These are phyloP conservation scores for Phycomyces blakesleeanus DNA, from an alignment of 192 early-diverging fungal genomes.

Conservation along the genomic window DNA sequence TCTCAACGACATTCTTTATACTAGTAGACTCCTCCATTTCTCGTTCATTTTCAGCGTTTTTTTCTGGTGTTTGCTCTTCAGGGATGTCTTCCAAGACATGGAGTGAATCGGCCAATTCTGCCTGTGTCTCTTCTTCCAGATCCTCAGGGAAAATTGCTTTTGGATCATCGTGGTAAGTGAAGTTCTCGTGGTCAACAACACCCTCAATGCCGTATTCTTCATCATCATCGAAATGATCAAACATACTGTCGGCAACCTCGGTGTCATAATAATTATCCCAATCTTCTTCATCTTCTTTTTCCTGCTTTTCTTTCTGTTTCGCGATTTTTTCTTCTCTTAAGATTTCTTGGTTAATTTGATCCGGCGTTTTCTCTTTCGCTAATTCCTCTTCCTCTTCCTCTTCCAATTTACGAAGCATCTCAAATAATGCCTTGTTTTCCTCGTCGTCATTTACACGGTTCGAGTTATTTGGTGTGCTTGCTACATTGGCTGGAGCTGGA, in stretches of 20 bases:
- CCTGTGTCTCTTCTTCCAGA: constrained; percentile 3
- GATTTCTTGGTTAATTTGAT: constrained; percentile 26
- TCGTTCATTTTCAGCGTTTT: neutral
- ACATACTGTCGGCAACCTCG: constrained; percentile 29
- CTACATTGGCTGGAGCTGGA: too few relatives aligned
- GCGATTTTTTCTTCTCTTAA: constrained; percentile 36
- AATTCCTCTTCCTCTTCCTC: constrained; percentile 52
- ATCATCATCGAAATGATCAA: constrained; percentile 37
- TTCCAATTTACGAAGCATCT: constrained; percentile 57
- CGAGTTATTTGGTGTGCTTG: neutral
- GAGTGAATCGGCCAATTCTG: neutral
- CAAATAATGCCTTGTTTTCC: constrained; percentile 52
- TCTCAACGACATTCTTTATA: neutral
- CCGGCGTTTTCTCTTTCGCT: constrained; percentile 37
- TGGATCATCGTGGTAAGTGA: constrained; percentile 20
- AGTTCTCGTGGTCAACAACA: constrained; percentile 28
- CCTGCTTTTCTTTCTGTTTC: constrained; percentile 38
- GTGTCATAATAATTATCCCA: constrained; percentile 46
- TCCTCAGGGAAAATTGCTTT: constrained; percentile 5
- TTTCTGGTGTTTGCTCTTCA: neutral
- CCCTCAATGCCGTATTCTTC: constrained; percentile 40
- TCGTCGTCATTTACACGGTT: constrained; percentile 45
- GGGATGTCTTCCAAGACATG: too few relatives aligned
- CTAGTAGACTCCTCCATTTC: neutral
- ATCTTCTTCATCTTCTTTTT: constrained; percentile 40